A percentile compares a stretch with the other conserved stretches of the same genome.
Conservation (phyloP, 2,329 filamentous ascomycete genomes). For the Thielaviopsis musarum region DNA sequence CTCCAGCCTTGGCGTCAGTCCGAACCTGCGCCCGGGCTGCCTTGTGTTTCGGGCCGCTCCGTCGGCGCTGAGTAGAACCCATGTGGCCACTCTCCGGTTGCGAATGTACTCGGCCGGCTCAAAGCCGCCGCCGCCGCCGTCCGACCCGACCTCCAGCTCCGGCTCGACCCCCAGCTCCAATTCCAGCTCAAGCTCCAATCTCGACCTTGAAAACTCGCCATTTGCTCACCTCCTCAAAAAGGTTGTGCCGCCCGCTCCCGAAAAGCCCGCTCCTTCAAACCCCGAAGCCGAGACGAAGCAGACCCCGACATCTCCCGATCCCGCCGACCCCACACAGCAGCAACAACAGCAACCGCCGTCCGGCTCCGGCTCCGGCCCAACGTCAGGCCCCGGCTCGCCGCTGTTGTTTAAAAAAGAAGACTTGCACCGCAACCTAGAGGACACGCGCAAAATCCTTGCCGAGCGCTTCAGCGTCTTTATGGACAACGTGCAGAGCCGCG, state of each 20-base stretch:
- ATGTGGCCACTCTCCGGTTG: not conserved
- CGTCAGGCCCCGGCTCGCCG: constrained; percentile 10
- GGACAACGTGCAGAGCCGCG: constrained; percentile 75
- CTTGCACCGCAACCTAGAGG: constrained; percentile 20
- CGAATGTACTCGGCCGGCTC: constrained; percentile 4
- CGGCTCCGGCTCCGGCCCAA: not conserved
- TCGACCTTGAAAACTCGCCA: constrained; percentile 8
- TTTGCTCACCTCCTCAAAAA: constrained; percentile 11
- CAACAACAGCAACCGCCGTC: constrained; percentile 3
- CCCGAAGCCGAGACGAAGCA: not conserved
- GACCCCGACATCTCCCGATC: not conserved
- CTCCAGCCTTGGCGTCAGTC: not conserved
- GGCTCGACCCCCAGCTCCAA: not conserved
- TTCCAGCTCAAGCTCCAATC: not conserved
- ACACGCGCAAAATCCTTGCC: constrained; percentile 18
- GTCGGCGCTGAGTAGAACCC: not conserved
- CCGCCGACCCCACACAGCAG: constrained; percentile 11
- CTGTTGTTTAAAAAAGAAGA: constrained; percentile 21
- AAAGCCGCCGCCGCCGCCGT: not conserved
- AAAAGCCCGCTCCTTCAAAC: not conserved
- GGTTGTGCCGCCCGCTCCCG: not conserved
- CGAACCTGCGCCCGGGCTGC: not conserved
- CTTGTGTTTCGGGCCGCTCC: not conserved
- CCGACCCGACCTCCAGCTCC: not conserved
- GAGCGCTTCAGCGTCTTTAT: constrained; percentile 50